These are phyloP conservation scores for Podila horticola DNA, from an alignment of 192 early-diverging fungal genomes.

Conservation along the genomic window DNA sequence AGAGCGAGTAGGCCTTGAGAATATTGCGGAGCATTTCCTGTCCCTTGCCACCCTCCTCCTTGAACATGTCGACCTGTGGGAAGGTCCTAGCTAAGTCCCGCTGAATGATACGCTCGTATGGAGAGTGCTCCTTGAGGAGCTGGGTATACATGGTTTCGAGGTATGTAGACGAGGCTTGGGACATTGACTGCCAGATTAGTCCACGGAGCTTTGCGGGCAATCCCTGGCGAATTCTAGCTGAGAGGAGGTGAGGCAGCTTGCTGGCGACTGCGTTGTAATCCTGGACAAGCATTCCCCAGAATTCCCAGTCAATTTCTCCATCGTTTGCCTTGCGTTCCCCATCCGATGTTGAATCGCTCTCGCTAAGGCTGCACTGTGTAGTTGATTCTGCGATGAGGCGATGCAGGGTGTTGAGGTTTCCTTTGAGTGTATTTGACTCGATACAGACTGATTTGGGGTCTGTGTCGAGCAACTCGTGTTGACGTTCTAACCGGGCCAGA, in stretches of 20 bases:
- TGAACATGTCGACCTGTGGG: conserved; percentile 88
- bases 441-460: conserved; percentile 72
- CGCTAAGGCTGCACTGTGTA: background rate
- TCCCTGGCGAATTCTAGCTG: conserved; percentile 78
- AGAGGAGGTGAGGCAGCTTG: conserved; percentile 74
- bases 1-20: conserved; percentile 93
- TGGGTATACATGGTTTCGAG: conserved; percentile 86
- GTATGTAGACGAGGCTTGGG: conserved; percentile 80
- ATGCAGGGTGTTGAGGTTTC: conserved; percentile 63
- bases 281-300: conserved; percentile 86
- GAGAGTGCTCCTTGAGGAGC: conserved; percentile 76
- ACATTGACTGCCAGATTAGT: conserved; percentile 92
- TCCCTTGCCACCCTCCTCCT: conserved; percentile 81
- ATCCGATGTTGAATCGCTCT: conserved; percentile 5
- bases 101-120: conserved; percentile 92
- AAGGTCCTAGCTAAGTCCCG: conserved; percentile 95
- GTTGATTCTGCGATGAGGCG: conserved; percentile 54
- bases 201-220: conserved; percentile 88
- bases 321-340: conserved; percentile 23
- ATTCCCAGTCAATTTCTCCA: conserved; percentile 72
- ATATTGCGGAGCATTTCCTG: conserved; percentile 90
- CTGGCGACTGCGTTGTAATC: conserved; percentile 78
- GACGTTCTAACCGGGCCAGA: conserved; percentile 66
- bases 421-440: conserved; percentile 66
- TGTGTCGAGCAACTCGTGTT: conserved; percentile 65